Evolutionary conservation across 495 filamentous ascomycete species (phyloP).

Genomic region (Aspergillus sparsus): DNA sequence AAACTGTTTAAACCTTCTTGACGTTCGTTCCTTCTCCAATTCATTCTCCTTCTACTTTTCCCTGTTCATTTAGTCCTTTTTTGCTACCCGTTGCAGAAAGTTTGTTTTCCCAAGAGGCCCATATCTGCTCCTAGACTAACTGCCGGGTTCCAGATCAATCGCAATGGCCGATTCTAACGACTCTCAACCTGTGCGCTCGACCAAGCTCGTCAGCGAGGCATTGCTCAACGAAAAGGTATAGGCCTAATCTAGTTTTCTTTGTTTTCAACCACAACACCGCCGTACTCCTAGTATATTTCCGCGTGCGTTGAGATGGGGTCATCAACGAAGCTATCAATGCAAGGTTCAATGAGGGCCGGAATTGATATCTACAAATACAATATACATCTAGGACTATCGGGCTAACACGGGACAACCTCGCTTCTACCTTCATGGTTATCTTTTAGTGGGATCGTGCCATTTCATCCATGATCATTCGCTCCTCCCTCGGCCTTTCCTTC

Average conservation of each 20-base stretch:
- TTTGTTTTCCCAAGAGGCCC: not conserved
- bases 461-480: slow-evolving; percentile 94
- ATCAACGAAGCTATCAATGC: no score
- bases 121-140: slow-evolving; percentile 4
- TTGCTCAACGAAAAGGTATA: slow-evolving; percentile 93
- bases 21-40: slow-evolving; percentile 26
- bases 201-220: slow-evolving; percentile 86
- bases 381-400: not conserved
- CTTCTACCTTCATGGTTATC: slow-evolving; percentile 14
- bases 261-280: not conserved
- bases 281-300: not conserved
- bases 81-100: slow-evolving; percentile 20
- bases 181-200: slow-evolving; percentile 53
- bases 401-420: slow-evolving; percentile 12
- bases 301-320: no score
- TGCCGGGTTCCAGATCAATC: slow-evolving; percentile 28
- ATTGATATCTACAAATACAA: not conserved
- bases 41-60: slow-evolving; percentile 15
- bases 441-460: slow-evolving; percentile 96
- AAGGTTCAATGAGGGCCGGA: not conserved
- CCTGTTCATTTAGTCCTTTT: slow-evolving; percentile 2
- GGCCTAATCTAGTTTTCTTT: not conserved
- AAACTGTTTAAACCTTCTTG: slow-evolving; percentile 19
- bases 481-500: slow-evolving; percentile 88
- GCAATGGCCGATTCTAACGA: slow-evolving; percentile 60